Evolutionary conservation across 2,329 filamentous ascomycete species (phyloP).

Genomic region (Berkeleyomyces basicola): DNA sequence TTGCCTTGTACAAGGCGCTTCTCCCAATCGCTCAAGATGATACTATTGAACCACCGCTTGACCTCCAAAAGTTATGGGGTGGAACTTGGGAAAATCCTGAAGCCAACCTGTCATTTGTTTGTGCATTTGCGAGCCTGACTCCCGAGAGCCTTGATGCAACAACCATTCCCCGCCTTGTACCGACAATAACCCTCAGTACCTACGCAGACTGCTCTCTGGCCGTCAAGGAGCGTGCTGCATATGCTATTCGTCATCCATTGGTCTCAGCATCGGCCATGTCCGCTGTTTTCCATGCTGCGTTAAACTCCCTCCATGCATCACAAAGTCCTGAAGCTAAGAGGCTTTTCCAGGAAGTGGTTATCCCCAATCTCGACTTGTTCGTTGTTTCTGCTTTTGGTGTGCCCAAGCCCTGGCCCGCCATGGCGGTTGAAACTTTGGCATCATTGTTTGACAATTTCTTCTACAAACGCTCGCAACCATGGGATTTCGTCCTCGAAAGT

Average conservation of each 20-base stretch:
- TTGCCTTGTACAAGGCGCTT: constrained; percentile 64
- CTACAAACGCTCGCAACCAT: constrained; percentile 57
- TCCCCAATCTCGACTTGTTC: constrained; percentile 63
- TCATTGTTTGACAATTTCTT: constrained; percentile 74
- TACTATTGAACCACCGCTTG: constrained; percentile 40
- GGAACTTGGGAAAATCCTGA: constrained; percentile 74
- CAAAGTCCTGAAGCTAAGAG: constrained; percentile 47
- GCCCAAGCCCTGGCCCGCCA: constrained; percentile 56
- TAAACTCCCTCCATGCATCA: constrained; percentile 43
- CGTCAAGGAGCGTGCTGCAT: constrained; percentile 34
- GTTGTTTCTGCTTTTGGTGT: constrained; percentile 63
- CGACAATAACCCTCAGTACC: constrained; percentile 52
- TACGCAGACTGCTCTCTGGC: constrained; percentile 33
- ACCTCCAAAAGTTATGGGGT: constrained; percentile 82
- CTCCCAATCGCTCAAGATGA: constrained; percentile 50
- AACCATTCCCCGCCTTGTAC: constrained; percentile 65
- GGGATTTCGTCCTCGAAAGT: constrained; percentile 79
- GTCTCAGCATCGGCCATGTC: constrained; percentile 75
- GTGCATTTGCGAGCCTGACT: constrained; percentile 63
- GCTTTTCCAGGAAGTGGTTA: constrained; percentile 48
- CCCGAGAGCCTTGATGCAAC: constrained; percentile 66
- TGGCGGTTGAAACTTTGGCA: constrained; percentile 59
- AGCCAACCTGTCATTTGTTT: constrained; percentile 85
- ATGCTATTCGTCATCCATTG: constrained; percentile 67
- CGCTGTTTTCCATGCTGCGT: constrained; percentile 47